Conservation (phyloP, 2,329 filamentous ascomycete species). For the Colletotrichum abscissum region DNA sequence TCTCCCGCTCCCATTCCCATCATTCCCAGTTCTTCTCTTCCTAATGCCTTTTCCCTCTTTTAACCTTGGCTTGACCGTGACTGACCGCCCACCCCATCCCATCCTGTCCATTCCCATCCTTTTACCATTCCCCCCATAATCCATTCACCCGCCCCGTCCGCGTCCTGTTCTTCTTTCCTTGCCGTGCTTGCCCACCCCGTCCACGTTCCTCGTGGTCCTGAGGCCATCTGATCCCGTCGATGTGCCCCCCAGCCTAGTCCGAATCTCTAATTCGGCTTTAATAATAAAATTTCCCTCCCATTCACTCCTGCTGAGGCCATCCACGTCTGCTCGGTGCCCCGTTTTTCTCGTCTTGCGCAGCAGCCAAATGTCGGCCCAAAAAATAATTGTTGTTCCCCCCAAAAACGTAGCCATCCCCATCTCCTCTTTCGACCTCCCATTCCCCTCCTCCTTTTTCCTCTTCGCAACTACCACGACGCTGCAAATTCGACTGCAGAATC, state of each 20-base stretch:
- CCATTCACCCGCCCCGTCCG: constrained; percentile 8
- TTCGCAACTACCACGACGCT: constrained; percentile 46
- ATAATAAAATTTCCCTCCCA: constrained; percentile 51
- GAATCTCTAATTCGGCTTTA: constrained; percentile 38
- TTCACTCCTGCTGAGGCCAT: constrained; percentile 35
- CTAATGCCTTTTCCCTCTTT: constrained; percentile 12
- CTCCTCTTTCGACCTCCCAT: constrained; percentile 45
- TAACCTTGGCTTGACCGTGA: constrained; percentile 1
- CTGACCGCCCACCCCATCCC: constrained; percentile 20
- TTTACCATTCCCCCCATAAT: not conserved
- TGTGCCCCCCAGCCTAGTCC: constrained; percentile 34
- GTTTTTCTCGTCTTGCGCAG: constrained; percentile 57
- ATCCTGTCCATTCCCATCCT: constrained; percentile 13
- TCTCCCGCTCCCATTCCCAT: constrained; percentile 32
- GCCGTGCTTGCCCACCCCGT: constrained; percentile 4
- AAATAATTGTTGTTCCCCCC: constrained; percentile 56
- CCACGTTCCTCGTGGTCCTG: constrained; percentile 39
- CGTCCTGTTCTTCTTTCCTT: not conserved
- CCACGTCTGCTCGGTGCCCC: constrained; percentile 51
- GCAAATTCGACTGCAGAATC: constrained; percentile 48
- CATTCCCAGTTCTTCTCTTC: constrained; percentile 24
- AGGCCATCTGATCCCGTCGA: constrained; percentile 36
- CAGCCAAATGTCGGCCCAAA: constrained; percentile 47
- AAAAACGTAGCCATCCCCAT: constrained; percentile 66
- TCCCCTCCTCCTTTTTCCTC: constrained; percentile 42